A percentile compares a stretch with the other conserved stretches of the same genome.
phyloP scores from a whole-genome alignment of 345 rosid species.

The Salix exigua region DNA sequence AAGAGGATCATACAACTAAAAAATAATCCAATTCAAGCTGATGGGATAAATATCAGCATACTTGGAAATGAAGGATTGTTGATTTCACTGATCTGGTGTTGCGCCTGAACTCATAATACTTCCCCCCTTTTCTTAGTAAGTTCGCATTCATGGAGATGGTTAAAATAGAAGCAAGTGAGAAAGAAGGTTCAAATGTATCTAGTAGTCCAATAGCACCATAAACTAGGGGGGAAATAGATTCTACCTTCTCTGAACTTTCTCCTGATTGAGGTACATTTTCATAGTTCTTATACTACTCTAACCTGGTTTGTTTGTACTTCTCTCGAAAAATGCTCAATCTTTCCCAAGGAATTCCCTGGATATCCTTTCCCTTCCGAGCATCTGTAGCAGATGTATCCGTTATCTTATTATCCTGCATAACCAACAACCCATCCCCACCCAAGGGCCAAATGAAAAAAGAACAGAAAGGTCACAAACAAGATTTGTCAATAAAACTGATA shows the following conservation, averaged over 20 bases:
- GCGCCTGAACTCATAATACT: conserved; percentile 45
- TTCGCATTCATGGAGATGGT: conserved; percentile 37
- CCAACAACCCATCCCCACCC: not conserved
- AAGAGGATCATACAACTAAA: too few species aligned
- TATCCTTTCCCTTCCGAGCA: conserved; percentile 55
- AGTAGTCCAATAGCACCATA: not conserved
- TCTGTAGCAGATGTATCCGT: conserved; percentile 50
- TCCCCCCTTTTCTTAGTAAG: conserved; percentile 38
- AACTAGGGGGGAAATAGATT: not conserved
- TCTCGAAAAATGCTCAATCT: conserved; percentile 47
- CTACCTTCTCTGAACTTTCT: conserved; percentile 47
- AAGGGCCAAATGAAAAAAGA: not conserved
- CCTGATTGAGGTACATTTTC: conserved; percentile 54
- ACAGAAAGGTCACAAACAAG: not conserved
- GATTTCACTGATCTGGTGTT: conserved; percentile 59
- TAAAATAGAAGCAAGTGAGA: not conserved
- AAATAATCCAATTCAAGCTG: not conserved
- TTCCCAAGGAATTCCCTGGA: conserved; percentile 61
- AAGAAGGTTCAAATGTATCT: not conserved
- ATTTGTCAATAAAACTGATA: not conserved
- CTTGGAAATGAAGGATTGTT: conserved; percentile 64
- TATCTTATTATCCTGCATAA: conserved; percentile 38
- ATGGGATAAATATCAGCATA: conserved; percentile 12
- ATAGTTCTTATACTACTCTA: conserved; percentile 58
- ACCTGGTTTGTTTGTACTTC: conserved; percentile 50